Conservation (phyloP, 2,329 filamentous ascomycete genomes). For the Lecanicillium sp. region DNA sequence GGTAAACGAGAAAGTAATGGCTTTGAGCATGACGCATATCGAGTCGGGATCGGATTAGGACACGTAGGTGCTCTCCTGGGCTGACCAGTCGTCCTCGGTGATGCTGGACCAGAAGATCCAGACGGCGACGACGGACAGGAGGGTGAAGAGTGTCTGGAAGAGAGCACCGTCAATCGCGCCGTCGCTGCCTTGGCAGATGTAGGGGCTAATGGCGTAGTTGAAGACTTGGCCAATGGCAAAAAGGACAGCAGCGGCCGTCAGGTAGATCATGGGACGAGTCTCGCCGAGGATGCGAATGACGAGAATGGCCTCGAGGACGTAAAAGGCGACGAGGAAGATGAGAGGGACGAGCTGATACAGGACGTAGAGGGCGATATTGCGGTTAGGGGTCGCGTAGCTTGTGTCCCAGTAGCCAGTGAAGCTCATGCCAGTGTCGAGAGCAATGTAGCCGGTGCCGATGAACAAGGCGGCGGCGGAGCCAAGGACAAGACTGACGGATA, state of each 20-base stretch:
- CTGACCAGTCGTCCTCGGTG: conserved; percentile 96
- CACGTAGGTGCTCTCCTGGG: conserved; percentile 40
- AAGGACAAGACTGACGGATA: conserved; percentile 72
- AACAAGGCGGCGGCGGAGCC: conserved; percentile 67
- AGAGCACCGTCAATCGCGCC: conserved; percentile 89
- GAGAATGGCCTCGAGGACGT: conserved; percentile 73
- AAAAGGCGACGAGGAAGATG: conserved; percentile 83
- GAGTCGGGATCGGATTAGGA: conserved; percentile 21
- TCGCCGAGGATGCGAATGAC: conserved; percentile 85
- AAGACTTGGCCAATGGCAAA: conserved; percentile 94
- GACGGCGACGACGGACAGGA: conserved; percentile 72
- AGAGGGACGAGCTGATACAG: conserved; percentile 87
- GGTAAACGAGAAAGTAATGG: conserved; percentile 14
- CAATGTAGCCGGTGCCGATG: conserved; percentile 90
- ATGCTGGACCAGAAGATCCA: conserved; percentile 99
- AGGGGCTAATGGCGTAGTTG: conserved; percentile 86
- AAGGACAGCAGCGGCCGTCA: conserved; percentile 65
- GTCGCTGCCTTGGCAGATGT: conserved; percentile 77
- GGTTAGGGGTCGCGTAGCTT: conserved; percentile 54
- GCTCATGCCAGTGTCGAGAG: conserved; percentile 81
- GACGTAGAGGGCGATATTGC: conserved; percentile 83
- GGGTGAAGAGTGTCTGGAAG: conserved; percentile 89
- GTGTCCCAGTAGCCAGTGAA: conserved; percentile 76
- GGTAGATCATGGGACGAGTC: conserved; percentile 85
- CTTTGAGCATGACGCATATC: conserved; percentile 9